Evolutionary conservation across 2,329 filamentous ascomycete genomes (phyloP).

Genomic region (Orbilia brochopaga): DNA sequence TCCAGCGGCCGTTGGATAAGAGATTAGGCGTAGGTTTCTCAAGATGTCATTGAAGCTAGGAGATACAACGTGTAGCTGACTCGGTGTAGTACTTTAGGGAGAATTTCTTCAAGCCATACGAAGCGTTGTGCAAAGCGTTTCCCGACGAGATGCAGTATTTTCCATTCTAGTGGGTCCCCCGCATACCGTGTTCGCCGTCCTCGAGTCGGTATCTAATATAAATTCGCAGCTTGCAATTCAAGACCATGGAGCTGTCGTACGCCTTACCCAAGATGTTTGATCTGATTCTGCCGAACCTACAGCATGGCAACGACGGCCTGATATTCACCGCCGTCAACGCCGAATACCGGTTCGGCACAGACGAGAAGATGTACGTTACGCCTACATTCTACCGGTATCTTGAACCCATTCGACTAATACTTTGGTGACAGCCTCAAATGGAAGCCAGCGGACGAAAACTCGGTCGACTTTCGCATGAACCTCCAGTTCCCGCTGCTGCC

Average conservation of each 20-base stretch:
- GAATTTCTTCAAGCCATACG: conserved; percentile 74
- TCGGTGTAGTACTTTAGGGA: conserved; percentile 71
- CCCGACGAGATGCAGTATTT: conserved; percentile 73
- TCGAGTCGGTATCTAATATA: conserved; percentile 1
- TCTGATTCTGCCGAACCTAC: conserved; percentile 78
- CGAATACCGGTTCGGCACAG: conserved; percentile 86
- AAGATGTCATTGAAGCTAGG: background rate
- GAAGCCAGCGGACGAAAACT: conserved; percentile 96
- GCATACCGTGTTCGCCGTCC: background rate
- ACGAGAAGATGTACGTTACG: conserved; percentile 60
- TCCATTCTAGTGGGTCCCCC: conserved; percentile 67
- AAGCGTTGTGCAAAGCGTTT: conserved; percentile 68
- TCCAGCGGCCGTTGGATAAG: conserved; percentile 82
- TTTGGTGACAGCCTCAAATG: conserved; percentile 83
- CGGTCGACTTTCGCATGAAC: conserved; percentile 84
- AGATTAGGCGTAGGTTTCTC: conserved; percentile 66
- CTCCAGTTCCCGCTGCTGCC: conserved; percentile 77
- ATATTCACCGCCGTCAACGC: conserved; percentile 96
- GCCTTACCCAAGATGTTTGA: conserved; percentile 91
- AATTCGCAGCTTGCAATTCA: conserved; percentile 70
- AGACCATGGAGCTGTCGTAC: conserved; percentile 87
- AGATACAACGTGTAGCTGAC: conserved; percentile 29
- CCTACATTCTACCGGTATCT: background rate
- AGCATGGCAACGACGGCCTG: conserved; percentile 92
- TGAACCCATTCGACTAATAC: conserved; percentile 53